phyloP scores from a whole-genome alignment of 2,329 filamentous ascomycete genomes.

The Aspergillus spinulosporus region DNA sequence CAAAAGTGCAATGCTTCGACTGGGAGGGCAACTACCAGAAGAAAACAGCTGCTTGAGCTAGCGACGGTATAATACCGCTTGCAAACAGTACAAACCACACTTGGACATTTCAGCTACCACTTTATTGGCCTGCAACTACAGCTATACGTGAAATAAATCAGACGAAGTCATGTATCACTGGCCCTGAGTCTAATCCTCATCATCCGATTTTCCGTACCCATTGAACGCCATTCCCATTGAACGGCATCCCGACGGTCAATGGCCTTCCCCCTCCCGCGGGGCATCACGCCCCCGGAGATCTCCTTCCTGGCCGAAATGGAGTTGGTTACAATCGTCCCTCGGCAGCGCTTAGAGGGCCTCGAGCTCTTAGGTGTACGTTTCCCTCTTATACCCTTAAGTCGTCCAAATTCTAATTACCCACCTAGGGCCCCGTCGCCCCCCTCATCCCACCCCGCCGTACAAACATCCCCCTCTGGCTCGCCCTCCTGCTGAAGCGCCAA shows the following conservation, averaged over 20 bases:
- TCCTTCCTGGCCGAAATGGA: conserved; percentile 98
- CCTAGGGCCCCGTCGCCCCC: conserved; percentile 72
- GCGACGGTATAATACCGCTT: neutral
- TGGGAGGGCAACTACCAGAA: neutral
- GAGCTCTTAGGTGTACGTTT: conserved; percentile 77
- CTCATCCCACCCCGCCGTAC: conserved; percentile 80
- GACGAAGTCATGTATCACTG: no score
- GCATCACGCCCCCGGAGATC: conserved; percentile 81
- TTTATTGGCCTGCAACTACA: neutral
- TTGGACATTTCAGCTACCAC: neutral
- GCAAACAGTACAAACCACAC: conserved; percentile 18
- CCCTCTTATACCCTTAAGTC: neutral
- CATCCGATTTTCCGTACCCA: conserved; percentile 4
- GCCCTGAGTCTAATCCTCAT: no score
- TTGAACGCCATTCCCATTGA: neutral
- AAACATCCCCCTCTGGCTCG: conserved; percentile 87
- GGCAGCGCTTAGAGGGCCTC: conserved; percentile 83
- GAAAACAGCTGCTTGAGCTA: neutral
- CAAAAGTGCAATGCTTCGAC: neutral
- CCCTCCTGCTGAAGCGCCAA: conserved; percentile 90
- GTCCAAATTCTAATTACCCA: neutral
- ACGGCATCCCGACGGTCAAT: conserved; percentile 39
- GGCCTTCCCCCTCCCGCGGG: conserved; percentile 62
- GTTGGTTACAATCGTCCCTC: conserved; percentile 85
- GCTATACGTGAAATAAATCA: neutral